phyloP scores from a whole-genome alignment of 2,329 filamentous ascomycete genomes.

The Exophiala alcalophila region DNA sequence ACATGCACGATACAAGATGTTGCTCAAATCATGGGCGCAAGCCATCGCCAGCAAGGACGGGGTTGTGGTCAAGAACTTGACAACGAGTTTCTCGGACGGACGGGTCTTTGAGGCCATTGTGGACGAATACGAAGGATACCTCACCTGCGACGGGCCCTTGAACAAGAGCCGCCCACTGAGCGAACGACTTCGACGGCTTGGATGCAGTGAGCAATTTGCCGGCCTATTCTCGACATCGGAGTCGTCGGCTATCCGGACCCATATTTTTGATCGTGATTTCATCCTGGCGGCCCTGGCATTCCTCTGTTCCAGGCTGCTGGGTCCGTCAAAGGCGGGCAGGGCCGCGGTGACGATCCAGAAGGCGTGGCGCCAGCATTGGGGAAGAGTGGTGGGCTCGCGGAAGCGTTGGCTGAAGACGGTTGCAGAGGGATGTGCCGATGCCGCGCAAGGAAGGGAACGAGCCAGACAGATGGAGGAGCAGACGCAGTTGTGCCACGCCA shows the following conservation, averaged over 20 bases:
- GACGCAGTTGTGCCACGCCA: no score
- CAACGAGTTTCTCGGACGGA: conserved; percentile 57
- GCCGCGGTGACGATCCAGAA: conserved; percentile 55
- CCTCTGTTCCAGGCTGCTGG: conserved; percentile 57
- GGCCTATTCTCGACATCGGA: conserved; percentile 20
- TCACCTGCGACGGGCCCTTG: background rate
- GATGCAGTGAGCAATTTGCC: conserved; percentile 29
- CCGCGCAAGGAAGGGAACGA: background rate
- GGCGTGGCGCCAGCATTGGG: conserved; percentile 43
- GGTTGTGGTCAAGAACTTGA: conserved; percentile 52
- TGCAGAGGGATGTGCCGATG: conserved; percentile 36
- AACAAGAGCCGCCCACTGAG: conserved; percentile 3
- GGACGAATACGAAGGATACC: conserved; percentile 52
- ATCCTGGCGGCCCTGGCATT: conserved; percentile 58
- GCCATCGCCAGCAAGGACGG: conserved; percentile 49
- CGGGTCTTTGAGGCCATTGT: conserved; percentile 55
- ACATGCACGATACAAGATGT: conserved; percentile 33
- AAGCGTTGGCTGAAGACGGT: conserved; percentile 38
- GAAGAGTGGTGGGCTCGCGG: conserved; percentile 31
- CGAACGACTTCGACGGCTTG: conserved; percentile 21
- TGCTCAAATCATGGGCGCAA: conserved; percentile 58
- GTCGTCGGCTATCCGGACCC: conserved; percentile 19
- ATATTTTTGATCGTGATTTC: conserved; percentile 54
- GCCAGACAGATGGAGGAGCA: no score
- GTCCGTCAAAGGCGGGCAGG: conserved; percentile 47